These are phyloP conservation scores for Chlamydomonas schloesseri DNA, from an alignment of 139 green algal genomes.

Conservation along the genomic window DNA sequence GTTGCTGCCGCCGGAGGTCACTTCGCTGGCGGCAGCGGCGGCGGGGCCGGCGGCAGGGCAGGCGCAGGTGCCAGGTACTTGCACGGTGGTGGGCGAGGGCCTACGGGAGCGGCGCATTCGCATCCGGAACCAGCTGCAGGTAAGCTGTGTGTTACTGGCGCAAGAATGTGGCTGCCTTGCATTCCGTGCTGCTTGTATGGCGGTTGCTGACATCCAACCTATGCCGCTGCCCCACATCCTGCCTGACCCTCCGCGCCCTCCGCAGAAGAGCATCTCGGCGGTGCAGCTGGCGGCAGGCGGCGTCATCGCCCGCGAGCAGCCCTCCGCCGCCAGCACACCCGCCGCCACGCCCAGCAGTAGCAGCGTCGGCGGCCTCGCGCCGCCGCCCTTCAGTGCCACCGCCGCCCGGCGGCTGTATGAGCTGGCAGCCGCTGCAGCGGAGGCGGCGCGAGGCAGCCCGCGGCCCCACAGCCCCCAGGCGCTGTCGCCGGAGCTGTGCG, in stretches of 20 bases:
- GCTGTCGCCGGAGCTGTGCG: not conserved
- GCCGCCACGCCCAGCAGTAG: not conserved
- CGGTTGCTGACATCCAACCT: too few species aligned
- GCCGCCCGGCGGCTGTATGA: too few species aligned
- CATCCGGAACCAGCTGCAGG: slow-evolving; percentile 15
- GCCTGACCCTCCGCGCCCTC: not conserved
- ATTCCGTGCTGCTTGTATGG: too few species aligned
- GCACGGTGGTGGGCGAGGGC: not conserved
- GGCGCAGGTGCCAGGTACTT: not conserved
- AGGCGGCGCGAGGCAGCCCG: too few species aligned
- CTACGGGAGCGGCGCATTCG: not conserved
- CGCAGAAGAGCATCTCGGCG: not conserved
- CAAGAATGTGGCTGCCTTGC: too few species aligned
- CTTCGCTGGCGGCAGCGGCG: not conserved
- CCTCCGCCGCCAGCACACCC: not conserved
- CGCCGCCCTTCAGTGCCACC: too few species aligned
- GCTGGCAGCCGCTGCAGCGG: too few species aligned
- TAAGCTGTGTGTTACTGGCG: not conserved
- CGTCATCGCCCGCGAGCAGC: not conserved
- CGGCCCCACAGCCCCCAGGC: too few species aligned
- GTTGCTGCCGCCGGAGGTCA: not conserved
- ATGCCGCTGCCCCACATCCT: too few species aligned
- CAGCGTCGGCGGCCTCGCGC: too few species aligned
- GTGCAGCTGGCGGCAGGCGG: not conserved
- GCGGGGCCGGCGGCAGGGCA: not conserved